These are phyloP conservation scores for Ceratocystiopsis sp. DNA, from an alignment of 2,329 filamentous ascomycete genomes.

Conservation along the genomic window DNA sequence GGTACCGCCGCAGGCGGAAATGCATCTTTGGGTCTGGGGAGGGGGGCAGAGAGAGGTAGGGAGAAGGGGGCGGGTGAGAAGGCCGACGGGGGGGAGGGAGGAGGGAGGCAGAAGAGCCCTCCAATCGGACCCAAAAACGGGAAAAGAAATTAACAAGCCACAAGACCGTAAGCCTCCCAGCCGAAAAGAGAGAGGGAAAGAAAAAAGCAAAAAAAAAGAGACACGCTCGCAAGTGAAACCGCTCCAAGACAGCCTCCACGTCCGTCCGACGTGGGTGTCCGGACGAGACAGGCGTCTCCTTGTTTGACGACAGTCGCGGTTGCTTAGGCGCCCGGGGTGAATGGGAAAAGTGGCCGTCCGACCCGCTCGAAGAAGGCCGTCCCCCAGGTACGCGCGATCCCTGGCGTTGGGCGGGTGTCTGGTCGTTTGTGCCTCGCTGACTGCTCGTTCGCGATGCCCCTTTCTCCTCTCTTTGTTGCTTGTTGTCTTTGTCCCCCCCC, in stretches of 20 bases:
- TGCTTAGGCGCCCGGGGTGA: too few relatives aligned
- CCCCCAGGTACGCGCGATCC: too few relatives aligned
- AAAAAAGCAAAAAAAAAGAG: background rate
- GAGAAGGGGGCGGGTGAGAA: background rate
- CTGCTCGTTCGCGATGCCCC: too few relatives aligned
- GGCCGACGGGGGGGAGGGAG: background rate
- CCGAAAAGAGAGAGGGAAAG: background rate
- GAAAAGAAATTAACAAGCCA: background rate
- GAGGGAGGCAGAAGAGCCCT: background rate
- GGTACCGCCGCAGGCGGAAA: conserved; percentile 37
- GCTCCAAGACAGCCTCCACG: background rate
- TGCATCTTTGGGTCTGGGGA: conserved; percentile 27
- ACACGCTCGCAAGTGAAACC: background rate
- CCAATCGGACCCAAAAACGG: background rate
- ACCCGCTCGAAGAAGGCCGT: too few relatives aligned
- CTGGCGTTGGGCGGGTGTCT: too few relatives aligned
- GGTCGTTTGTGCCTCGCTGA: too few relatives aligned
- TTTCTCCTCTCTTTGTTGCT: too few relatives aligned
- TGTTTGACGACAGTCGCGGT: too few relatives aligned
- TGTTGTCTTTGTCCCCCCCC: too few relatives aligned
- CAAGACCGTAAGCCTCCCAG: background rate
- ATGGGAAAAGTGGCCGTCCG: too few relatives aligned
- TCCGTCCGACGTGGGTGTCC: background rate
- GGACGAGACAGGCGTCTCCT: background rate
- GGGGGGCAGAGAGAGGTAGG: background rate